Evolutionary conservation across 768 basidiomycete genomes (phyloP), one percentile per base, ranked within the genome.

Genomic region (Artomyces pyxidatus): DNA sequence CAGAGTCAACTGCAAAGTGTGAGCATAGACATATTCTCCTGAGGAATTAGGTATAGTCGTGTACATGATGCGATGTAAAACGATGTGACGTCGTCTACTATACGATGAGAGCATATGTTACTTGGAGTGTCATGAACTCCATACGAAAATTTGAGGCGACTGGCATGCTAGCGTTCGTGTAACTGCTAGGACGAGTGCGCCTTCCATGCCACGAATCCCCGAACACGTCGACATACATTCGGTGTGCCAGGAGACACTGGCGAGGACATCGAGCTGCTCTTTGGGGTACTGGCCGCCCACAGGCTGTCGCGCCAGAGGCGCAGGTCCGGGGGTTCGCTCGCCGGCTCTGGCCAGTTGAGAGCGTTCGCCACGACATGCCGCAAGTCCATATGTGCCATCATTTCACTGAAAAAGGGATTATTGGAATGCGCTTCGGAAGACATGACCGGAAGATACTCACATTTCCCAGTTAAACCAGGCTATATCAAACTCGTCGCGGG

Each of bases 391-490:
- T 85, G 81, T 56, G 85, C 82, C 37, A 69, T 69, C 87, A 89
- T 88, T 53, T 89, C 86, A 54, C 86, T 88, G 50, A 19, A 27
- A 4, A 51, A 14, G 26, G 21, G 32, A 17, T 17, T 17, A 35
- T 16, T 25, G 16, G 21, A 12, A 51, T 39, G 51, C 39, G 50
- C 22, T 37, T 45, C 38, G 21, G 32, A 53, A 12, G 30, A 43
- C 58, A 53, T 28, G 49, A 50, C n/a, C 26, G 29, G 6, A 54
- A 39, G 42, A 23, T 3, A 12, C 10, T 60, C 42, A 88, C 86
- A 71, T 74, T 63, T 80, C 72, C 86, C 86, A 88, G 43, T 79
- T 78, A 8, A 63, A 63, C 84, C 85, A 87, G 43, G 77, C 77
- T 1, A 67, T 61, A 29, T 85, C 83, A 49, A 88, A 88, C 39